phyloP scores from a whole-genome alignment of 2,329 filamentous ascomycete species.

The Trichoderma sp. region DNA sequence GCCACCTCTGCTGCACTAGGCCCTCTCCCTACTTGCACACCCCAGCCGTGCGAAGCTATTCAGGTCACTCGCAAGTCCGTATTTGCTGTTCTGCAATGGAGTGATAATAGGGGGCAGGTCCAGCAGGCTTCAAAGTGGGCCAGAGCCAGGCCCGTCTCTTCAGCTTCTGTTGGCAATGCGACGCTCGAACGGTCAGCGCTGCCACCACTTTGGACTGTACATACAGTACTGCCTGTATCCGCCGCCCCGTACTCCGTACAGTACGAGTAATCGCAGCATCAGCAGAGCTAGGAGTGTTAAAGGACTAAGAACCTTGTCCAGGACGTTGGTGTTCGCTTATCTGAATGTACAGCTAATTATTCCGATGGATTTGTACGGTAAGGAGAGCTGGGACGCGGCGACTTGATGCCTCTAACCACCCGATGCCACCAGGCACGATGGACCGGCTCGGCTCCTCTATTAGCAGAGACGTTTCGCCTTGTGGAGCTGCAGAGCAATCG shows the following conservation, averaged over 20 bases:
- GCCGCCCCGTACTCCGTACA: not conserved
- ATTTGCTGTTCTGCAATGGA: slow-evolving; percentile 4
- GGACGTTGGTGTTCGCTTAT: slow-evolving; percentile 20
- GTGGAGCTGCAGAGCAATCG: not conserved
- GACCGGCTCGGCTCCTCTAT: not conserved
- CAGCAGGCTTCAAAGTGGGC: slow-evolving; percentile 9
- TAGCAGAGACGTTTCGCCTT: not conserved
- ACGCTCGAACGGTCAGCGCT: slow-evolving; percentile 4
- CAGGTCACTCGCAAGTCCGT: not conserved
- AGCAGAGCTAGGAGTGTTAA: not conserved
- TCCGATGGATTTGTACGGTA: slow-evolving; percentile 9
- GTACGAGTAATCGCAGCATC: not conserved
- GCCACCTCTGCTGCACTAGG: not conserved
- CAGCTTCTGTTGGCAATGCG: slow-evolving; percentile 11
- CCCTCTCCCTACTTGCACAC: not conserved
- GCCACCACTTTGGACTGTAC: not conserved
- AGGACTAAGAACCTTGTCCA: slow-evolving; percentile 15
- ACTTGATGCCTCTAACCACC: slow-evolving; percentile 1
- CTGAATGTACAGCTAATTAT: slow-evolving; percentile 15
- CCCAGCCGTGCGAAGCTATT: slow-evolving; percentile 6
- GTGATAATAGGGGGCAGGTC: slow-evolving; percentile 13
- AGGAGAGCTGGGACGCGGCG: not conserved
- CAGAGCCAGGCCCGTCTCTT: slow-evolving; percentile 16
- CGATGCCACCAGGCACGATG: slow-evolving; percentile 11
- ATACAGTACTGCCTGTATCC: not conserved